A percentile compares a stretch with the other conserved stretches of the same genome.
These are phyloP conservation scores for Saksenaea vasiformis DNA, from an alignment of 371 early-diverging fungal species.

Conservation along the genomic window DNA sequence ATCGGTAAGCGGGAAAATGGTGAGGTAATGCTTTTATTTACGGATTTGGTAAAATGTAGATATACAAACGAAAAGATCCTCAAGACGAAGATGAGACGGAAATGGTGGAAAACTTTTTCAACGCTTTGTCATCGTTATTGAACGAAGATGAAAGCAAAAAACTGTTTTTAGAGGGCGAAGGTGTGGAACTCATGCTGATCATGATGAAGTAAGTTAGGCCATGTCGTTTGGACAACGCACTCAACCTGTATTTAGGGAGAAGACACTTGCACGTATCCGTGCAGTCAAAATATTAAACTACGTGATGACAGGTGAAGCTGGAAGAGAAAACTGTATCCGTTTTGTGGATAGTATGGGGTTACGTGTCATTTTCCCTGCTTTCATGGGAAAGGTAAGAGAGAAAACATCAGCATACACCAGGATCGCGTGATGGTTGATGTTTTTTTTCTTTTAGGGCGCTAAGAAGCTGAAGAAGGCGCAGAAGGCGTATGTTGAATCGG, in stretches of 20 bases:
- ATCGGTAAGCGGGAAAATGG: conserved; percentile 37
- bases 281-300: conserved; percentile 89
- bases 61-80: conserved; percentile 79
- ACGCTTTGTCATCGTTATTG: conserved; percentile 70
- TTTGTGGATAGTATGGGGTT: conserved; percentile 84
- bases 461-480: conserved; percentile 71
- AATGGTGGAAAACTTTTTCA: conserved; percentile 88
- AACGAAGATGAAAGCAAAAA: conserved; percentile 65
- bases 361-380: conserved; percentile 76
- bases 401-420: not conserved
- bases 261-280: conserved; percentile 75
- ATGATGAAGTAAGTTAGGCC: conserved; percentile 66
- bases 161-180: conserved; percentile 80
- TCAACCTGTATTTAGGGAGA: conserved; percentile 55
- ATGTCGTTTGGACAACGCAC: not conserved
- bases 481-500: conserved; percentile 63
- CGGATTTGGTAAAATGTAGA: conserved; percentile 16
- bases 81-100: conserved; percentile 84
- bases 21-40: not conserved
- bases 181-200: conserved; percentile 90
- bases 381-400: conserved; percentile 73
- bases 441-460: conserved; percentile 51
- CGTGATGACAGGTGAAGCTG: conserved; percentile 66
- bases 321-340: conserved; percentile 55
- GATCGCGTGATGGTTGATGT: not conserved